A percentile compares a stretch with the other conserved stretches of the same genome.
phyloP scores from a whole-genome alignment of 306 rosid species.

The Quercus robur region DNA sequence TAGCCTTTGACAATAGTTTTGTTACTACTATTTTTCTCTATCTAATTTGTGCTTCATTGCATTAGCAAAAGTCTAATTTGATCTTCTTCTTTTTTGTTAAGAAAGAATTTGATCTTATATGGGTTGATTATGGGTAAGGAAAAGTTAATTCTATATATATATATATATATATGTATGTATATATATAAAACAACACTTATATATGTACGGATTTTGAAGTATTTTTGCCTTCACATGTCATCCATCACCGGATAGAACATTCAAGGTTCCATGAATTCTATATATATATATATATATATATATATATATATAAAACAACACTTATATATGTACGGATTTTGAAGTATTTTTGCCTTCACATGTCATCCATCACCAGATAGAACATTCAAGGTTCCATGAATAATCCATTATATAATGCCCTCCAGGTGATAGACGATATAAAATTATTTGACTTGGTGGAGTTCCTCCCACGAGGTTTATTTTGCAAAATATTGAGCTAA shows the following conservation, averaged over 20 bases:
- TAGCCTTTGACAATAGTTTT: background rate
- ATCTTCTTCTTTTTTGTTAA: background rate
- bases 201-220: background rate
- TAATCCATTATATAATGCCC: conserved; percentile 2
- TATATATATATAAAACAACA: background rate
- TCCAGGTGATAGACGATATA: background rate
- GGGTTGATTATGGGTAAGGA: background rate
- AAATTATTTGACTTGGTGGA: conserved; percentile 29
- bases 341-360: background rate
- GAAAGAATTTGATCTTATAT: background rate
- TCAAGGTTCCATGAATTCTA: conserved; percentile 6
- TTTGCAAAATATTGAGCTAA: conserved; percentile 17
- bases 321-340: background rate
- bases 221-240: background rate
- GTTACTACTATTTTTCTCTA: background rate
- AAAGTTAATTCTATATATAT: background rate
- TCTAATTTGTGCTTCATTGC: no score
- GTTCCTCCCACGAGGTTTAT: conserved; percentile 18
- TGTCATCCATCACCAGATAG: background rate
- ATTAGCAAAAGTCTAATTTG: background rate
- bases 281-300: no score
- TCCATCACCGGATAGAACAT: background rate
- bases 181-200: background rate
- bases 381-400: conserved; percentile 12
- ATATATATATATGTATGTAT: no score